Percentiles rank a stretch among this genome's conserved stretches.
phyloP scores from a whole-genome alignment of 768 basidiomycete species.

The Russula lepida region DNA sequence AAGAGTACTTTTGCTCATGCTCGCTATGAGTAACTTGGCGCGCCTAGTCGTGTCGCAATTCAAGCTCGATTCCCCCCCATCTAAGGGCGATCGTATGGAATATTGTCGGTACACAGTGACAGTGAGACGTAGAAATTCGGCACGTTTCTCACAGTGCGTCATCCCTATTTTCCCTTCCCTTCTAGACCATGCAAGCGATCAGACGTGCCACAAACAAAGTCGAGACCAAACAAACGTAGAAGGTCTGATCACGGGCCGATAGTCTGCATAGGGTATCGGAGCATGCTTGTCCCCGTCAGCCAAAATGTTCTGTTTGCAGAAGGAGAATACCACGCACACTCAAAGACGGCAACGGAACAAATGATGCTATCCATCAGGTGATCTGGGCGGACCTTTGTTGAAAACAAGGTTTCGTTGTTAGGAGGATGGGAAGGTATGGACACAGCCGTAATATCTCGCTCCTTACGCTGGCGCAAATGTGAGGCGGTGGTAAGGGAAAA shows the following conservation, averaged over 20 bases:
- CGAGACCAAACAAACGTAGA: not conserved
- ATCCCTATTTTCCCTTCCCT: not conserved
- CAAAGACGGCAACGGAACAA: not conserved
- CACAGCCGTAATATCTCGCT: conserved; percentile 4
- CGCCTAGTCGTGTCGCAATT: not conserved
- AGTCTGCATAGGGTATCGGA: not conserved
- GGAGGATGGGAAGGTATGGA: not conserved
- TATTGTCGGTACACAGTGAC: not conserved
- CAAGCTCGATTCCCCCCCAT: not conserved
- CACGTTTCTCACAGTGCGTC: not conserved
- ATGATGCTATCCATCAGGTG: conserved; percentile 7
- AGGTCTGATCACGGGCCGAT: not conserved
- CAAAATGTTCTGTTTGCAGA: not conserved
- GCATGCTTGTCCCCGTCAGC: not conserved
- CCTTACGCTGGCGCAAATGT: not conserved
- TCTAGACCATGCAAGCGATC: not conserved
- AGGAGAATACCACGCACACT: not conserved
- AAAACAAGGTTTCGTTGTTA: conserved; percentile 17
- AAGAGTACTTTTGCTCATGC: not conserved
- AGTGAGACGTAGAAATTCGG: not conserved
- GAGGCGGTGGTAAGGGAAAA: not conserved
- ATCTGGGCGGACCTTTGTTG: not conserved
- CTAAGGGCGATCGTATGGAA: not conserved
- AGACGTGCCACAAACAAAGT: conserved; percentile 6
- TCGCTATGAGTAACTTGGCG: not conserved